These are phyloP conservation scores for Exophiala xenobiotica DNA, from an alignment of 2,329 filamentous ascomycete genomes.

Conservation along the genomic window DNA sequence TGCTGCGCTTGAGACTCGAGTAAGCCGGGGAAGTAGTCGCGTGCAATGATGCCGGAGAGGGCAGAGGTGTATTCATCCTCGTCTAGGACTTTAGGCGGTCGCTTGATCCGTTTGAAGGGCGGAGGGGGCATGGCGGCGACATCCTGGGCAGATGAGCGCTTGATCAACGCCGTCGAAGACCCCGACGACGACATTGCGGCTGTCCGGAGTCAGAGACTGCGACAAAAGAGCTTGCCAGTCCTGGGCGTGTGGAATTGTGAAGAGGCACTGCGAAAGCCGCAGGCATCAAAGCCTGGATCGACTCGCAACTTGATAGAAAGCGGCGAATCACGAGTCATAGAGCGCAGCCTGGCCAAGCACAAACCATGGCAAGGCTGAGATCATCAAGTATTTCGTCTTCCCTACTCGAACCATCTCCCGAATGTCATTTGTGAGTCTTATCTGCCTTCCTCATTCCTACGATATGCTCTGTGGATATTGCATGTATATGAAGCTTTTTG, in stretches of 20 bases:
- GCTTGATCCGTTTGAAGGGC: slow-evolving; percentile 81
- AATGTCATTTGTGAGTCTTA: too few relatives aligned
- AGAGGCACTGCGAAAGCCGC: slow-evolving; percentile 1
- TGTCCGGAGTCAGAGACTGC: not conserved
- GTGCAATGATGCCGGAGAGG: slow-evolving; percentile 88
- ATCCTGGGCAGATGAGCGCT: slow-evolving; percentile 16
- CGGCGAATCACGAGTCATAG: slow-evolving; percentile 9
- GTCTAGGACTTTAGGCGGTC: slow-evolving; percentile 81
- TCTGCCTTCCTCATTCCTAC: too few relatives aligned
- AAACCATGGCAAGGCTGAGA: not conserved
- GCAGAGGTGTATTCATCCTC: slow-evolving; percentile 92
- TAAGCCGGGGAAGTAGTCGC: slow-evolving; percentile 94
- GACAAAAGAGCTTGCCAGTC: not conserved
- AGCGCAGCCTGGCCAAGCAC: not conserved
- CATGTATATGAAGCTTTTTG: too few relatives aligned
- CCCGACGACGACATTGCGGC: slow-evolving; percentile 10
- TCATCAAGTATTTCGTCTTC: not conserved
- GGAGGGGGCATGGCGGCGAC: slow-evolving; percentile 84
- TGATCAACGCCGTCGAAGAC: slow-evolving; percentile 18
- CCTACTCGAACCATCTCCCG: too few relatives aligned
- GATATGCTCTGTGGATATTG: too few relatives aligned
- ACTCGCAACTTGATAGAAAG: slow-evolving; percentile 6
- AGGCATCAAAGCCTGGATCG: not conserved
- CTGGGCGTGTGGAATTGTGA: not conserved
- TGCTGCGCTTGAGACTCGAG: slow-evolving; percentile 82